Evolutionary conservation across 2,329 filamentous ascomycete genomes (phyloP), one percentile per base, ranked within the genome.

Genomic region (Hymenoscyphus occultus): DNA sequence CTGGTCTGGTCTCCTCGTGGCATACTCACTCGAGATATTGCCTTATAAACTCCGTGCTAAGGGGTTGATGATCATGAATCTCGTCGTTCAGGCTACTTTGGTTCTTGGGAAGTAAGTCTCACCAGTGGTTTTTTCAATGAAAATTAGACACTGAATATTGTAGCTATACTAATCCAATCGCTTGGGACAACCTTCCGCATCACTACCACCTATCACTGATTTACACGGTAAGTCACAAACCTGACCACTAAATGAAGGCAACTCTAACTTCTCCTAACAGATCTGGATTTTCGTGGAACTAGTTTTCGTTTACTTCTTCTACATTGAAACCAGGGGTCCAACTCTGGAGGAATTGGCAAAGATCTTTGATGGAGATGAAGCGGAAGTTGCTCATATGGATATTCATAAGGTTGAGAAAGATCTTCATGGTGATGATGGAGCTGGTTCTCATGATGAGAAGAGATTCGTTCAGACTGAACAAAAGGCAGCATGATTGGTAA

Each of bases 331-430:
- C 19, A 86, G 85, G 72, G 88, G 88, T 3, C 86, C 87, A 0
- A 90, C 88, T 1, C 84, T 91, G 0, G 89, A 91, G 74, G 87
- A 90, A 74, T 83, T 90, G 67, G 85, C 88, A 58, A 84, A 84
- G 71, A 89, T 91, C 74, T 91, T 91, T 71, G 88, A 91, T 70
- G 89, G 87, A 48, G 83, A 86, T 35, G 79, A 83, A 40, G 85
- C 84, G 9, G 64, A 68, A 60, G 81, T 85, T 13, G 83, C 80
- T 6, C 80, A 83, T 68, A 79, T 87, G 66, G 81, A 85, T 72
- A 76, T 86, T 56, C 77, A 80, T 35, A 80, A 85, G 73, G 80
- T 86, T 56, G 81, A 85, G 70, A 85, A 86, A 76, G 83, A 86
- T 71, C 22, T 67, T 6, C 63, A 68, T n/a, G 59, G 48, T 32